Percentiles rank a stretch among this genome's conserved stretches.
These are phyloP conservation scores for Candida fluviatilis DNA, from an alignment of 805 yeast species.

Conservation along the genomic window DNA sequence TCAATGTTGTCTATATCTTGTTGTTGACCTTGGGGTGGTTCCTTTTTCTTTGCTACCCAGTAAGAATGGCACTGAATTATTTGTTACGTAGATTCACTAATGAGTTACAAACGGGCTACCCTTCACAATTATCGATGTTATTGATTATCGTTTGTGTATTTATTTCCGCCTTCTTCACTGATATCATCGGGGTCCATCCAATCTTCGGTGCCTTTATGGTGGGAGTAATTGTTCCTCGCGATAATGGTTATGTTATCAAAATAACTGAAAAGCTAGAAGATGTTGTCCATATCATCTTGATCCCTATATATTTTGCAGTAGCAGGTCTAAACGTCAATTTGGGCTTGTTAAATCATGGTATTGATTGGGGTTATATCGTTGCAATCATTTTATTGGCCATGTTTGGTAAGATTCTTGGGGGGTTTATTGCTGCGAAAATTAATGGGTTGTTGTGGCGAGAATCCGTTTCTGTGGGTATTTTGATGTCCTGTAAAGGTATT, in stretches of 20 bases:
- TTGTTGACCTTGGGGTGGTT: constrained; percentile 69
- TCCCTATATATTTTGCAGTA: constrained; percentile 76
- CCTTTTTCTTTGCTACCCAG: constrained; percentile 53
- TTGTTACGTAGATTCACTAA: constrained; percentile 44
- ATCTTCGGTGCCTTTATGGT: constrained; percentile 82
- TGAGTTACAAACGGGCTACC: constrained; percentile 55
- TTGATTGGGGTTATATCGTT: constrained; percentile 74
- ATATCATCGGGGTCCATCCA: constrained; percentile 81
- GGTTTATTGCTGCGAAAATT: constrained; percentile 57
- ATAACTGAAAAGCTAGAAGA: constrained; percentile 76
- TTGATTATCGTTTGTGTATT: constrained; percentile 54
- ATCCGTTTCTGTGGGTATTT: constrained; percentile 67
- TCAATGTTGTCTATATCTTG: constrained; percentile 65
- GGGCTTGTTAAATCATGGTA: constrained; percentile 58
- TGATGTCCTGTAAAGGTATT: constrained; percentile 88
- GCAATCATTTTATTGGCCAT: constrained; percentile 67
- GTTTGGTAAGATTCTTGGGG: constrained; percentile 64
- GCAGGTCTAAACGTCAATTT: constrained; percentile 73
- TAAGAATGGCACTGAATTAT: constrained; percentile 45
- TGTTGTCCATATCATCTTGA: constrained; percentile 62
- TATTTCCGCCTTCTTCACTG: constrained; percentile 71
- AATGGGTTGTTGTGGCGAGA: constrained; percentile 70
- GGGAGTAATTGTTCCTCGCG: constrained; percentile 74
- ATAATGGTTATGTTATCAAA: constrained; percentile 64
- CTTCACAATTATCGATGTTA: constrained; percentile 59